Percentiles rank a stretch among this genome's conserved stretches.
phyloP scores from a whole-genome alignment of 2,329 filamentous ascomycete genomes.

The Neurospora sp. region DNA sequence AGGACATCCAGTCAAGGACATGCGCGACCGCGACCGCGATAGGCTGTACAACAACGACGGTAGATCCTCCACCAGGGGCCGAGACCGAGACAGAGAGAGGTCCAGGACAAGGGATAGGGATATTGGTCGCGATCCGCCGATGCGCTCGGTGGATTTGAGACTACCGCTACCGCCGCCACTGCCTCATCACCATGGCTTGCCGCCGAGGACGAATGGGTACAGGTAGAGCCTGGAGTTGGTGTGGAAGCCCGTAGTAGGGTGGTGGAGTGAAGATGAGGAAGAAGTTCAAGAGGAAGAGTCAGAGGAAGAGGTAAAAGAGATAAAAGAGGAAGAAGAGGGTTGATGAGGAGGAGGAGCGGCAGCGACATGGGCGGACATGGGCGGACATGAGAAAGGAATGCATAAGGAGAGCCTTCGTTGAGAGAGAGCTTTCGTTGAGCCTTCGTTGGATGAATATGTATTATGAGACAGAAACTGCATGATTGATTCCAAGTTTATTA shows the following conservation, averaged over 20 bases:
- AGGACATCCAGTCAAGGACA: neutral
- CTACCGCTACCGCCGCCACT: neutral
- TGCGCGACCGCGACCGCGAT: neutral
- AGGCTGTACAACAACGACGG: neutral
- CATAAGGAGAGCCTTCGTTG: neutral
- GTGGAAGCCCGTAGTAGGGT: neutral
- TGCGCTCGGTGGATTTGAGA: neutral
- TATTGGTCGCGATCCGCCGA: neutral
- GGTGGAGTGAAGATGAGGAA: neutral
- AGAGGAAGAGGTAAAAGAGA: neutral
- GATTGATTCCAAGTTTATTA: neutral
- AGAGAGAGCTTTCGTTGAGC: neutral
- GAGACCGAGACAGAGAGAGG: slow-evolving; percentile 3
- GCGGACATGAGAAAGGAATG: neutral
- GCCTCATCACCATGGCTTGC: neutral
- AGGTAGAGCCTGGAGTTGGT: neutral
- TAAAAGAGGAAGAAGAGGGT: neutral
- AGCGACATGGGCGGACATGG: neutral
- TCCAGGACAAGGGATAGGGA: slow-evolving; percentile 1
- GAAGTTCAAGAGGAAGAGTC: neutral
- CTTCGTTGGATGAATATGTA: neutral
- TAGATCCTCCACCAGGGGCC: neutral
- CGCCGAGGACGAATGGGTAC: neutral
- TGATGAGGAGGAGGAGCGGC: neutral
- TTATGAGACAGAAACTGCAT: neutral